A percentile compares a stretch with the other conserved stretches of the same genome.
Evolutionary conservation across 2,329 filamentous ascomycete genomes (phyloP).

Genomic region (Berkeleyomyces rouxiae): DNA sequence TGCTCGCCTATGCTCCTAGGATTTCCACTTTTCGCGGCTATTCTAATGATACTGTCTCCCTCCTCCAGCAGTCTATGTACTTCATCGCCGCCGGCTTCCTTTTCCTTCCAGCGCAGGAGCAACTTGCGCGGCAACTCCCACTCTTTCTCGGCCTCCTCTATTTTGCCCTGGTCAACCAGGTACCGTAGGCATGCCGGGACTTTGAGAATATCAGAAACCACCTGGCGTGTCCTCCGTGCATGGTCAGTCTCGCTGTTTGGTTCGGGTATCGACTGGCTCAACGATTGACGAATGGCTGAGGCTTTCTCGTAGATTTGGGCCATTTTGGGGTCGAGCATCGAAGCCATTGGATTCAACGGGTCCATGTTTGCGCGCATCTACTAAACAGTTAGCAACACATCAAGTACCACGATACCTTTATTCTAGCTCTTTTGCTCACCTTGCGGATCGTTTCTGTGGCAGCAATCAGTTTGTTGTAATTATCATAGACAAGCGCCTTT

Average conservation of each 20-base stretch:
- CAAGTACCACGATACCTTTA: neutral
- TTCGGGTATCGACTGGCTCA: slow-evolving; percentile 31
- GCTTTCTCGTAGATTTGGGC: slow-evolving; percentile 54
- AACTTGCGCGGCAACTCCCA: slow-evolving; percentile 39
- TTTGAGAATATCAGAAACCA: slow-evolving; percentile 46
- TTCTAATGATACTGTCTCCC: slow-evolving; percentile 33
- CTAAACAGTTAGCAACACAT: neutral
- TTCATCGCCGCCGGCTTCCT: slow-evolving; percentile 37
- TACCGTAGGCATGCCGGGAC: slow-evolving; percentile 41
- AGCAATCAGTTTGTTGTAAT: slow-evolving; percentile 92
- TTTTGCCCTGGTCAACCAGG: slow-evolving; percentile 41
- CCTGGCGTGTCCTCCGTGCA: slow-evolving; percentile 30
- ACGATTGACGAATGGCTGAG: slow-evolving; percentile 34
- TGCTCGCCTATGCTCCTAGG: slow-evolving; percentile 5
- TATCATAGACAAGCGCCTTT: slow-evolving; percentile 94
- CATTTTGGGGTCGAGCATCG: slow-evolving; percentile 56
- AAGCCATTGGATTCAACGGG: slow-evolving; percentile 55
- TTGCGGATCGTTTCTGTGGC: slow-evolving; percentile 91
- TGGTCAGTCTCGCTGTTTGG: slow-evolving; percentile 23
- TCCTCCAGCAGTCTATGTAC: slow-evolving; percentile 37
- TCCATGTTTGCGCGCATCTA: slow-evolving; percentile 71
- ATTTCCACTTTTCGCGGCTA: slow-evolving; percentile 5
- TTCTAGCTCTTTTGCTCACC: slow-evolving; percentile 22
- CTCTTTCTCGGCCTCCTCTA: slow-evolving; percentile 40
- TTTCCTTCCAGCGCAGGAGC: slow-evolving; percentile 36